These are phyloP conservation scores for Sphaerulina musiva DNA, from an alignment of 2,329 filamentous ascomycete genomes.

Conservation along the genomic window DNA sequence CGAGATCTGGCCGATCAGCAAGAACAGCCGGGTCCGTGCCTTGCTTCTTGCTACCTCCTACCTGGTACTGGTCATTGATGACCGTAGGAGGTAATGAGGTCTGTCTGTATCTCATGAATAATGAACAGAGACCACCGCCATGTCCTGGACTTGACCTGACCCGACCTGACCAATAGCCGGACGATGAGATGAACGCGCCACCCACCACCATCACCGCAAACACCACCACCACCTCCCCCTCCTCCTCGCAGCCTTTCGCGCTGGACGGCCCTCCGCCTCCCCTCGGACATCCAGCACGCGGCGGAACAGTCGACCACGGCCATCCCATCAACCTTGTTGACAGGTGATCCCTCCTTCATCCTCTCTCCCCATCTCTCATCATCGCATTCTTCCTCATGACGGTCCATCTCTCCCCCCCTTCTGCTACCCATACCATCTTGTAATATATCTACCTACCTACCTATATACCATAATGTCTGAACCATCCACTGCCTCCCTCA, in stretches of 20 bases:
- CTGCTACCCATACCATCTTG: too few relatives aligned
- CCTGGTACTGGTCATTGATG: too few relatives aligned
- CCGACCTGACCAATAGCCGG: background rate
- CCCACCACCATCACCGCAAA: background rate
- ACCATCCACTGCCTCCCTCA: slow-evolving; percentile 20
- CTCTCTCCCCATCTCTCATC: slow-evolving; percentile 1
- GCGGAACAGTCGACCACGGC: slow-evolving; percentile 13
- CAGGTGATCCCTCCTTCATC: slow-evolving; percentile 21
- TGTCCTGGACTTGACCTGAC: background rate
- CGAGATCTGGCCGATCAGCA: too few relatives aligned
- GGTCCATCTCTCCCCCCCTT: background rate
- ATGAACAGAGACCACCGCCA: too few relatives aligned
- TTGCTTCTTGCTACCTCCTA: too few relatives aligned
- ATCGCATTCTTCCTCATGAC: background rate
- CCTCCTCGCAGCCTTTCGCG: slow-evolving; percentile 7
- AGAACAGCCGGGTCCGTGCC: too few relatives aligned
- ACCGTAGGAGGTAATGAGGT: too few relatives aligned
- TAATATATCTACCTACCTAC: slow-evolving; percentile 1
- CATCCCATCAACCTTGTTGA: slow-evolving; percentile 20
- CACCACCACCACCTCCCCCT: background rate
- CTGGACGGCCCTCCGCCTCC: slow-evolving; percentile 11
- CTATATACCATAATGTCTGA: slow-evolving; percentile 23
- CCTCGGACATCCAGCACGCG: slow-evolving; percentile 1
- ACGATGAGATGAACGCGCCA: background rate
- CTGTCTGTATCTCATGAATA: too few relatives aligned